Evolutionary conservation across 208 protist species (phyloP).

Genomic region (Lotmaria passim): DNA sequence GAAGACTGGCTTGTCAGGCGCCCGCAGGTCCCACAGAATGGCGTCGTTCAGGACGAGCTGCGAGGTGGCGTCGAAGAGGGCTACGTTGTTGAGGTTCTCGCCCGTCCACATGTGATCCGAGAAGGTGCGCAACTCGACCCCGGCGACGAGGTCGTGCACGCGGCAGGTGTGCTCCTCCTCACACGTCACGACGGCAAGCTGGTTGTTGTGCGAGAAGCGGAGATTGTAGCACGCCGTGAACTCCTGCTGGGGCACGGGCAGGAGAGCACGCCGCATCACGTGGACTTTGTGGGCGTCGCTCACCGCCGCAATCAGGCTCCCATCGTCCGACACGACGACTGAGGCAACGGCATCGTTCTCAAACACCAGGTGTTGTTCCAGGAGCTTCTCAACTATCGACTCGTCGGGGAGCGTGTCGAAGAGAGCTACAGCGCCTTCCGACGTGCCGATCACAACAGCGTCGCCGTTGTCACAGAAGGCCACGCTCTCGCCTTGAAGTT

Average conservation of each 20-base stretch:
- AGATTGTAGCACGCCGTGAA: conserved; percentile 57
- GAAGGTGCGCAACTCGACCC: conserved; percentile 61
- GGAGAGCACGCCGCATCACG: conserved; percentile 65
- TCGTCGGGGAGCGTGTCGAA: conserved; percentile 89
- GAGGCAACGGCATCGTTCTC: conserved; percentile 73
- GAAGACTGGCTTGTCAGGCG: conserved; percentile 66
- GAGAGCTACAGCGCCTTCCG: conserved; percentile 74
- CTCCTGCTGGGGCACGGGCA: conserved; percentile 65
- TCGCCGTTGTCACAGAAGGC: conserved; percentile 84
- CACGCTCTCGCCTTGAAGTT: conserved; percentile 74
- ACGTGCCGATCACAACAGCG: conserved; percentile 79
- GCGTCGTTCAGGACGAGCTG: conserved; percentile 85
- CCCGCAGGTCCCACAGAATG: conserved; percentile 85
- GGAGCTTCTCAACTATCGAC: conserved; percentile 63
- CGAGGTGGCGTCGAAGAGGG: conserved; percentile 76
- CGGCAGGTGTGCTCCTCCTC: conserved; percentile 65
- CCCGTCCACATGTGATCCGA: conserved; percentile 71
- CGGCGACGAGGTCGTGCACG: conserved; percentile 71
- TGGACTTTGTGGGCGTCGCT: conserved; percentile 48
- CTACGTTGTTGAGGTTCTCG: conserved; percentile 78
- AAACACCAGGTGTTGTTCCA: conserved; percentile 85
- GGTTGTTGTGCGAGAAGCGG: conserved; percentile 74
- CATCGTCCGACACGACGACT: conserved; percentile 65
- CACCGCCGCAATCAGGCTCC: conserved; percentile 57
- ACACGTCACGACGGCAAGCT: conserved; percentile 59